Base-by-base conservation (phyloP, 2,329 filamentous ascomycete genomes). In the Aureobasidium namibiae region DNA sequence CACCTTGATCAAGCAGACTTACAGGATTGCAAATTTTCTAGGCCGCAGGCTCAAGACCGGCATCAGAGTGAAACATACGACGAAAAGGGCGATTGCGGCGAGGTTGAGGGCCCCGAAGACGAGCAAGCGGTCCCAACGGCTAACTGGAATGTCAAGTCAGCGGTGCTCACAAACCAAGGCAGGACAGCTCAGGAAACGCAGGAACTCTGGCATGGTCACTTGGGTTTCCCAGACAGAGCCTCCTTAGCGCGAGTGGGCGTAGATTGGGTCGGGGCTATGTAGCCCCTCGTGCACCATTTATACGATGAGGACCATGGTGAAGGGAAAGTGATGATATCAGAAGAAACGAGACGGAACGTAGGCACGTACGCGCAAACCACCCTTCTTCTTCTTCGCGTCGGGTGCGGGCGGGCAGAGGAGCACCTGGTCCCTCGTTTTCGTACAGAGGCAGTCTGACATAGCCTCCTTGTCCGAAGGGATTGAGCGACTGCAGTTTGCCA, bases 21-120 rank as follows among this genome's bases (percentile, higher is more conserved):
- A 97, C 94, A 97, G 75, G 65, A 95, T 91, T 59, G 92, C 92
- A 79, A 99, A 96, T 80, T 97, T 99, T 75, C 89, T 85, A 66
- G 92, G 92, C 72, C 82, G 86, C 65, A 90, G 75, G 65, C 89
- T 82, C 65, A 96, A 81, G 62, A 92, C 81, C 58, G 92, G 92
- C 76, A 95, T 92, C 60, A 97, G 80, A 67, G 87, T 87, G 77
- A 97, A 95, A 79, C 89, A 92, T 68, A 95, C 85, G 72, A 95
- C 84, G 79, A 99, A 97, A 79, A 95, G 92, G 66, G 89, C 90
- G 64, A 90, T 80, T 64, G 94, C 91, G 62, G 88, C 91, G 67
- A 96, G 75, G 75, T 96, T 95, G 78, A 92, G 95, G 70, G 87
- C 90, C 65, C 83, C 87, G 75, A 99, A 99, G 68, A 97, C 83